Conservation (phyloP, 2,329 filamentous ascomycete species). For the Sporothrix pseudoabietina region DNA sequence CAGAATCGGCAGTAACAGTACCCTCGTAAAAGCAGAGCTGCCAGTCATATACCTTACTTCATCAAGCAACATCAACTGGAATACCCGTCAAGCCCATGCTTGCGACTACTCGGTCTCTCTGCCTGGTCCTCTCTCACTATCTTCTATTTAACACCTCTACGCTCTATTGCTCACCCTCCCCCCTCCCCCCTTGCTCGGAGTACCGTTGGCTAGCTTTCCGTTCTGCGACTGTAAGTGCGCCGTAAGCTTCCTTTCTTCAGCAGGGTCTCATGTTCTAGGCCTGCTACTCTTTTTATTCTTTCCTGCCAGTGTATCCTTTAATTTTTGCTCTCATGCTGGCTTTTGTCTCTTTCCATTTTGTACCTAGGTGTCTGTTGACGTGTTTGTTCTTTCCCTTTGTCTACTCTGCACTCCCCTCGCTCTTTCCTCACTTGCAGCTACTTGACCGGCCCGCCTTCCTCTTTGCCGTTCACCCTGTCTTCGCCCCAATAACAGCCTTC, state of each 20-base stretch:
- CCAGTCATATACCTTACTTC: background rate
- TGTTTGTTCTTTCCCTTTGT: slow-evolving; percentile 2
- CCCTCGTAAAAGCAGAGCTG: background rate
- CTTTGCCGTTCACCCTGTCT: slow-evolving; percentile 13
- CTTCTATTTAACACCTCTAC: background rate
- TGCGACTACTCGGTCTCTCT: background rate
- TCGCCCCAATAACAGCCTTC: background rate
- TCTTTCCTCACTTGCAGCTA: background rate
- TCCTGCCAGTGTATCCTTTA: background rate
- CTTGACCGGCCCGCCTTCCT: slow-evolving; percentile 16
- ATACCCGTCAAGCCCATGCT: background rate
- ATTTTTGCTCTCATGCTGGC: background rate
- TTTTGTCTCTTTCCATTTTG: background rate
- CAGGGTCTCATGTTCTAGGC: background rate
- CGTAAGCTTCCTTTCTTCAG: background rate
- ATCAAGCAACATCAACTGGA: background rate
- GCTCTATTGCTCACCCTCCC: background rate
- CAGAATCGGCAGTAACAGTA: slow-evolving; percentile 19
- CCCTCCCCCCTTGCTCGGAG: background rate
- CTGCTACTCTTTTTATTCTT: background rate
- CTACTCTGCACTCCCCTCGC: background rate
- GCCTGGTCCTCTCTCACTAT: background rate
- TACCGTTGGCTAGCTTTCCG: slow-evolving; percentile 14
- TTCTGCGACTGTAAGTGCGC: slow-evolving; percentile 18
- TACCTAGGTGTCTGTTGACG: background rate